Conservation (phyloP, 2,329 filamentous ascomycete genomes). For the Ophiostoma quercus region DNA sequence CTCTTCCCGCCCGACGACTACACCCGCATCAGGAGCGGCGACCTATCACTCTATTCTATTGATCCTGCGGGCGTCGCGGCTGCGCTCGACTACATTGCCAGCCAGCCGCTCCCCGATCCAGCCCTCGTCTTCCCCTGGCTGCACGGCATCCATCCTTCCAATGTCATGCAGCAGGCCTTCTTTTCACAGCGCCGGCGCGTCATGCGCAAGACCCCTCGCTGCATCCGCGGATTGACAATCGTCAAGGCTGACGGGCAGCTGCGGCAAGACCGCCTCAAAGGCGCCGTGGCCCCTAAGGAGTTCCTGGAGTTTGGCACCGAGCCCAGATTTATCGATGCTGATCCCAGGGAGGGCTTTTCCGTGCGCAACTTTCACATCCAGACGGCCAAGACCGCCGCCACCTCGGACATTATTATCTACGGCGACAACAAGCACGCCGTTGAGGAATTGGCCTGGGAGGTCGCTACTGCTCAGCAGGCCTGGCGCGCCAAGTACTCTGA, state of each 20-base stretch:
- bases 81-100: conserved; percentile 69
- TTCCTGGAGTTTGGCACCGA: conserved; percentile 54
- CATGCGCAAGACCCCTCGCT: conserved; percentile 65
- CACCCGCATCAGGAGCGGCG: conserved; percentile 40
- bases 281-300: conserved; percentile 77
- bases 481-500: conserved; percentile 62
- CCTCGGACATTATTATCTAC: conserved; percentile 91
- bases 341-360: conserved; percentile 86
- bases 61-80: conserved; percentile 61
- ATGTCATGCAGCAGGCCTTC: conserved; percentile 83
- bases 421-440: conserved; percentile 62
- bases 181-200: conserved; percentile 72
- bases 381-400: conserved; percentile 74
- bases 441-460: conserved; percentile 59
- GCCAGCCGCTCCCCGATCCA: conserved; percentile 77
- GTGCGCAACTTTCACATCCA: conserved; percentile 98
- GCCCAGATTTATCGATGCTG: conserved; percentile 70
- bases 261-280: conserved; percentile 69
- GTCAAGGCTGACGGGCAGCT: conserved; percentile 87
- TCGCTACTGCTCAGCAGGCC: conserved; percentile 69
- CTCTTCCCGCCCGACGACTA: conserved; percentile 68
- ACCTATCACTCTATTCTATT: conserved; percentile 66
- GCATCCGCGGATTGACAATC: conserved; percentile 73
- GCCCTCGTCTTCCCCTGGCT: conserved; percentile 93
- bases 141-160: conserved; percentile 84